Base-by-base conservation (phyloP, 768 basidiomycete genomes). In the Tylopilus rubrobrunneus region DNA sequence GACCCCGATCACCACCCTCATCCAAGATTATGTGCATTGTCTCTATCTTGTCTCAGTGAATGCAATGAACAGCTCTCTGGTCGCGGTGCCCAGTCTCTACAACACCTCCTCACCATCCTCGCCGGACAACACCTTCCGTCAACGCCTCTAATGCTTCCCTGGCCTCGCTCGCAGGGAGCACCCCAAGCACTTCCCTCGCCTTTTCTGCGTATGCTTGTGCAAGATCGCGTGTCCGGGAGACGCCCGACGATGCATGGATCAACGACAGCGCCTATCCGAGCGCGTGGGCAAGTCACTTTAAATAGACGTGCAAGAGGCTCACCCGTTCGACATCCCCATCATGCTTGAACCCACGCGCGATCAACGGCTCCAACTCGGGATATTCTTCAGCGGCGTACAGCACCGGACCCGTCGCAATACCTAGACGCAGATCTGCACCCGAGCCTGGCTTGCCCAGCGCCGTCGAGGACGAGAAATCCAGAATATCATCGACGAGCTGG, bases 401-500 rank as follows among this genome's bases (percentile, higher is more conserved):
- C 1, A 84, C 82, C 0, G 94, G 94, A 3, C 85, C 94, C 1
- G 90, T 92, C 5, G 97, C 90, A 28, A 93, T 77, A 0, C 92
- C 91, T 0, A 93, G 73, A 51, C 85, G 82, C 15, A 93, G 76
- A 67, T 94, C 92, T 2, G 92, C 88, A 17, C 89, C 90, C 17
- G 66, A 51, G 0, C 86, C 85, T 0, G 97, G 97, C 74, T 98
- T 98, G 34, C 96, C 96, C 12, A 98, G 81, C 0, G 86, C 69
- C 0, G 74, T 74, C 11, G 86, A 86, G 1, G 88, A 83, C 46
- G 94, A 89, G 66, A 92, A 98, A 73, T 98, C 97, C 4, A 99
- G 76, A 34, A 94, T 81, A 66, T 99, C 97, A 67, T 99, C 97
- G 45, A 98, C 87, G 10, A 99, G 86, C 93, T 96, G 62, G 17